Evolutionary conservation across 371 early-diverging fungal genomes (phyloP), one percentile per base, ranked within the genome.

Genomic region (Mucor mucedo): DNA sequence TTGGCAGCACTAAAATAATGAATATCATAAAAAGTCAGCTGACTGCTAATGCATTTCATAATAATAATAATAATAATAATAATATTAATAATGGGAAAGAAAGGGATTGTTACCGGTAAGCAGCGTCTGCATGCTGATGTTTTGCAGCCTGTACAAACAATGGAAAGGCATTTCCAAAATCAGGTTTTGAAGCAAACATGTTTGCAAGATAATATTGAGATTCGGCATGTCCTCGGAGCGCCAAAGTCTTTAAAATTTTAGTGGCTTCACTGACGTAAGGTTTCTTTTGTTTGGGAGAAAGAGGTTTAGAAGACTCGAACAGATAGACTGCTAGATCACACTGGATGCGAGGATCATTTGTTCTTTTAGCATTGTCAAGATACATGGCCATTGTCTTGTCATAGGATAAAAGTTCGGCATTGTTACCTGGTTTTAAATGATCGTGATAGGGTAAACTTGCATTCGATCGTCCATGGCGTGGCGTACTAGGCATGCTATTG

Each of bases 291-390:
- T 76, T 71, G 10, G 70, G 69, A 29, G 82, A 58, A 4, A 30
- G 28, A 2, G 27, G 4, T 39, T 85, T 84, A 45, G 85, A 85
- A 14, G 86, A 80, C 30, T 86, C 83, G 8, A 87, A 83, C 70
- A 90, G 77, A 52, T 83, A 89, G 16, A 83, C 84, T 4, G 92
- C 93, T 69, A 94, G 88, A 60, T 90, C 91, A 40, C 91, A 84
- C 69, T 90, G 92, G 28, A 90, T 80, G 29, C 82, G 84, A 0
- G 91, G 91, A 62, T 90, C 90, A 33, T 90, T 89, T 4, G 89
- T 85, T 47, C 85, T 81, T 53, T 63, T 71, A 11, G 85, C 82
- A 58, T 86, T 73, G 62, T 89, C 87, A 32, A 90, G 77, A 66
- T 89, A 90, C 72, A 84, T 66, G 62, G 87, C 87, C 30, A 92